Evolutionary conservation across 2,329 filamentous ascomycete species (phyloP).

Genomic region (Sporothrix protearum): DNA sequence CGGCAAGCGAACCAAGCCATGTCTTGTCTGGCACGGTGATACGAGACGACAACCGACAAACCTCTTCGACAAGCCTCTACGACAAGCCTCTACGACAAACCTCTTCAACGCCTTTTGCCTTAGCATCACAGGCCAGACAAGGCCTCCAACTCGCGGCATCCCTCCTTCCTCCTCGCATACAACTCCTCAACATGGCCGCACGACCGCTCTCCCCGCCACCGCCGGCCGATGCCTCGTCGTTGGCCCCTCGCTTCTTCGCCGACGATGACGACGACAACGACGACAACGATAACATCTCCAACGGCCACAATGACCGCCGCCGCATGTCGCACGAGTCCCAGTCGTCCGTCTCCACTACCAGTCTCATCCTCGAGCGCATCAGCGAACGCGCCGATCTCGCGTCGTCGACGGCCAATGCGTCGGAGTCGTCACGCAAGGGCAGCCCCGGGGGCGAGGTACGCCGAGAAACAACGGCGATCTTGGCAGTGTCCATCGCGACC

Average conservation of each 20-base stretch:
- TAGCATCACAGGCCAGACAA: too few species aligned
- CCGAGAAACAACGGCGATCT: neutral
- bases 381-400: constrained; percentile 48
- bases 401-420: constrained; percentile 16
- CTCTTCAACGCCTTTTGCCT: too few species aligned
- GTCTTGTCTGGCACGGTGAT: constrained; percentile 2
- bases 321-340: constrained; percentile 56
- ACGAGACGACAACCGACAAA: neutral
- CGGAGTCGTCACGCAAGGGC: neutral
- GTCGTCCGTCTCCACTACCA: constrained; percentile 79
- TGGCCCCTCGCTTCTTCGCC: constrained; percentile 21
- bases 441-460: neutral
- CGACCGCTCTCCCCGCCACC: constrained; percentile 17
- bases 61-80: neutral
- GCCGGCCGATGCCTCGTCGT: constrained; percentile 21
- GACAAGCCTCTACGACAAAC: neutral
- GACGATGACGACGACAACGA: constrained; percentile 20
- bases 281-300: neutral
- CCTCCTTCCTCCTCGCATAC: too few species aligned
- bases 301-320: neutral
- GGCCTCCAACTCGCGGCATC: neutral
- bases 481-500: neutral
- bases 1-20: neutral
- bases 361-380: constrained; percentile 74
- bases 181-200: constrained; percentile 2